These are phyloP conservation scores for Stenogyne calaminthoides DNA, from an alignment of 305 asterid species.

Conservation along the genomic window DNA sequence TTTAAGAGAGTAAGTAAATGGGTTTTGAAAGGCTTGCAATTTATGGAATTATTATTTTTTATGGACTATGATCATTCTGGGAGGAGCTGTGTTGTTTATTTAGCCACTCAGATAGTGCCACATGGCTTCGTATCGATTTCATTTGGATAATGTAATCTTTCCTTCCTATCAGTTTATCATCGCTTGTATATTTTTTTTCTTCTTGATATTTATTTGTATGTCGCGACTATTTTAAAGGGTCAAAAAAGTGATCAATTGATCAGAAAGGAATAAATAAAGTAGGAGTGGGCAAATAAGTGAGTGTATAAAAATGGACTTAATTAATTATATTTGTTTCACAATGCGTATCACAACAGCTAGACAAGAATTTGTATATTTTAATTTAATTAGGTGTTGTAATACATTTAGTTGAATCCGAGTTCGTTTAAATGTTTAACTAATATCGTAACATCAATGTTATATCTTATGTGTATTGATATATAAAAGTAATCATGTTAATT, in stretches of 20 bases:
- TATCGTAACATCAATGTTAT: no score
- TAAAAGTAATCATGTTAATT: no score
- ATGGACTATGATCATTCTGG: slow-evolving; percentile 35
- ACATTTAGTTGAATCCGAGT: no score
- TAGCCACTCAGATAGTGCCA: slow-evolving; percentile 42
- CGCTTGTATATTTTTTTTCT: neutral
- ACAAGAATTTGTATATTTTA: no score
- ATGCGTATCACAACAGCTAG: no score
- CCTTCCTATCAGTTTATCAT: neutral
- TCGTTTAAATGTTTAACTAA: no score
- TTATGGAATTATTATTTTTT: slow-evolving; percentile 30
- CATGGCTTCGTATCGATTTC: slow-evolving; percentile 40
- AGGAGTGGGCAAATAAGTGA: neutral
- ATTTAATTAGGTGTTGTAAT: no score
- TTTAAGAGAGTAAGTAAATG: neutral
- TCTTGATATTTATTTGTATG: neutral
- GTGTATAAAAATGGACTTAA: no score
- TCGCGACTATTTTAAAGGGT: neutral
- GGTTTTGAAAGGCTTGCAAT: slow-evolving; percentile 18
- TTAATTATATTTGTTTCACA: no score
- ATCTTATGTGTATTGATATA: no score
- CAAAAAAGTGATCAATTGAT: neutral
- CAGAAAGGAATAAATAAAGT: neutral
- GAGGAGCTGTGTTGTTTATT: slow-evolving; percentile 26
- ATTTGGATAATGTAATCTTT: slow-evolving; percentile 42